A percentile compares a stretch with the other conserved stretches of the same genome.
Conservation (phyloP, 192 early-diverging fungal species). For the Entomortierella parvispora region DNA sequence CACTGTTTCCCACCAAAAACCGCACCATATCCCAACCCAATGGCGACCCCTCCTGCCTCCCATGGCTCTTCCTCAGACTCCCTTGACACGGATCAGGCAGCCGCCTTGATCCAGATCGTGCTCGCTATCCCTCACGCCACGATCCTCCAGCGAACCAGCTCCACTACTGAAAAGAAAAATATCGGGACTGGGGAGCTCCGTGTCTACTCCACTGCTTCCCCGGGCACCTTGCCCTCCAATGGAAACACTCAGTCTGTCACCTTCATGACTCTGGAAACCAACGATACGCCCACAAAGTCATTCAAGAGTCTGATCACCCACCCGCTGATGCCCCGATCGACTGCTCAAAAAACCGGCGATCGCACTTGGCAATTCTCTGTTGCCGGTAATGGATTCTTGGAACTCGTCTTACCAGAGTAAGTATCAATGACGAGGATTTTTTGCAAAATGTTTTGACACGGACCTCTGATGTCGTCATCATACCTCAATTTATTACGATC, state of each 20-base stretch:
- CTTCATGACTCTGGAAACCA: slow-evolving; percentile 42
- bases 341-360: slow-evolving; percentile 27
- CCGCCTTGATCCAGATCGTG: slow-evolving; percentile 21
- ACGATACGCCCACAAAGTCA: slow-evolving; percentile 34
- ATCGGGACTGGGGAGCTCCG: slow-evolving; percentile 41
- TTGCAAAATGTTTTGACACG: neutral
- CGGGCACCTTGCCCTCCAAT: neutral
- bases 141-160: slow-evolving; percentile 10
- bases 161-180: slow-evolving; percentile 13
- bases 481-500: neutral
- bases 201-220: slow-evolving; percentile 22
- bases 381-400: slow-evolving; percentile 37
- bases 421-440: neutral
- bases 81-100: neutral
- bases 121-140: slow-evolving; percentile 34
- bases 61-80: neutral
- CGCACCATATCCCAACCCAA: neutral
- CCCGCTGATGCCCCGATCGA: slow-evolving; percentile 44
- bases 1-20: too few relatives aligned
- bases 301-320: slow-evolving; percentile 46
- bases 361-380: slow-evolving; percentile 42
- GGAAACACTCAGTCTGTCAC: neutral
- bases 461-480: neutral
- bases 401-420: slow-evolving; percentile 34
- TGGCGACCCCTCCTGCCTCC: neutral